Base-by-base conservation (phyloP, 2,329 filamentous ascomycete species). In the Pestalotiopsis sp. region DNA sequence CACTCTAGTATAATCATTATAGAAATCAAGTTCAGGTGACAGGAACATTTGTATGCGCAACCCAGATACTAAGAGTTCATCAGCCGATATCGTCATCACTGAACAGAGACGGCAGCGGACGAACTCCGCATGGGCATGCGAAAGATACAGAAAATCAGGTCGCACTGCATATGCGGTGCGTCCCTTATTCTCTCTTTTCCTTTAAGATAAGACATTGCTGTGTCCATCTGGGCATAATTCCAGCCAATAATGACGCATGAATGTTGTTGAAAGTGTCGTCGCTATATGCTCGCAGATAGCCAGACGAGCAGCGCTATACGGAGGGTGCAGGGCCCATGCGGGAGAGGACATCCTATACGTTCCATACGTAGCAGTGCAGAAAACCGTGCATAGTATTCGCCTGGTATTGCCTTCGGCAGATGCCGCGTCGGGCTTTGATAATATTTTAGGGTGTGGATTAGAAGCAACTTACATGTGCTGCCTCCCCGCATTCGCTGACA, bases 331-430 rank as follows among this genome's bases (percentile, higher is more conserved):
- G 12, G 17, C 38, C 7, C 3, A n/a, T 23, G 25, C 27, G 20
- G 31, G n/a, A n/a, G n/a, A 38, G 6, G 13, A 36, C 25, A 3
- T 12, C 20, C 45, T 36, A 36, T 36, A 36, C 31, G 31, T 9
- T n/a, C 25, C 41, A 12, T 38, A n/a, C 13, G 59, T 62, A 40
- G 59, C 14, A 62, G 6, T 62, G 59, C 59, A 62, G 59, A n/a
- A 62, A 23, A 3, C 14, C 17, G 2, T 20, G 59, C 59, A 20
- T 40, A 12, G 20, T 36, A 17, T 36, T 17, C 31, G 31, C 59
- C 17, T 17, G 17, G 27, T 40, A 36, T 62, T 38, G 59, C 59
- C 27, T 62, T 62, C 59, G 59, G 59, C 59, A 62, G 59, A 40
- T 62, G 59, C 36, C n/a, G 59, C 20, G n/a, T n/a, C 7, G 12